Conservation (phyloP, 1,139 yeast species). For the Yamadazyma atlantica region DNA sequence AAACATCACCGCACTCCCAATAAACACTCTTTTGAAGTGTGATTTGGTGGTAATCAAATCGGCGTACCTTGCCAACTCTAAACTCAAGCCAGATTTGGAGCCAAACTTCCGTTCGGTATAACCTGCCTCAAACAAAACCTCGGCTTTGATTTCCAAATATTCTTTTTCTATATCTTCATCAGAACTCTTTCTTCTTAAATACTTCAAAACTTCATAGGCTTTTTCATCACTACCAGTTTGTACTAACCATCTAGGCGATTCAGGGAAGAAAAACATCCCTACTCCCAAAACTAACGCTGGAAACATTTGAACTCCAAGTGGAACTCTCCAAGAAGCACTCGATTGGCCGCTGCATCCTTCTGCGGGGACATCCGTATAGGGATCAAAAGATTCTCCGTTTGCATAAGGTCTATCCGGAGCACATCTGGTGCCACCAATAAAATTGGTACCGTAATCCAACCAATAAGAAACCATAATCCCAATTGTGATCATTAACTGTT, state of each 20-base stretch:
- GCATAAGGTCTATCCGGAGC: conserved; percentile 11
- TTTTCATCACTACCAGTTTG: conserved; percentile 18
- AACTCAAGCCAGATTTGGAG: conserved; percentile 11
- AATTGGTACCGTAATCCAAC: conserved; percentile 59
- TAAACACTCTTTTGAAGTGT: conserved; percentile 44
- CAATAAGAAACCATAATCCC: conserved; percentile 71
- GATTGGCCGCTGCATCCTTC: conserved; percentile 30
- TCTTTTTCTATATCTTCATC: conserved; percentile 18
- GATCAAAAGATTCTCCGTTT: conserved; percentile 15
- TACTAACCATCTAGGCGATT: conserved; percentile 24
- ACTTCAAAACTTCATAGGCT: conserved; percentile 23
- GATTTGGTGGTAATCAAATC: conserved; percentile 18
- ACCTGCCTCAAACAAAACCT: conserved; percentile 18
- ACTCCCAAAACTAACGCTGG: conserved; percentile 22
- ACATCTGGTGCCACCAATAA: conserved; percentile 20
- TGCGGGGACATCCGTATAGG: conserved; percentile 15
- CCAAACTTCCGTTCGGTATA: conserved; percentile 16
- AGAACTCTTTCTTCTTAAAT: conserved; percentile 13
- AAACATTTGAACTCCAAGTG: conserved; percentile 25
- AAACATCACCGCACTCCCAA: conserved; percentile 62
- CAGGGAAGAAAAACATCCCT: conserved; percentile 20
- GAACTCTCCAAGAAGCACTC: conserved; percentile 38
- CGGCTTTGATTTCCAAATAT: conserved; percentile 20
- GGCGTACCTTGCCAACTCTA: conserved; percentile 14
- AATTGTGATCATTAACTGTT: conserved; percentile 64